Percentiles rank a stretch among this genome's conserved stretches.
These are phyloP conservation scores for Nannizziopsis barbatae DNA, from an alignment of 2,329 filamentous ascomycete genomes.

Conservation along the genomic window DNA sequence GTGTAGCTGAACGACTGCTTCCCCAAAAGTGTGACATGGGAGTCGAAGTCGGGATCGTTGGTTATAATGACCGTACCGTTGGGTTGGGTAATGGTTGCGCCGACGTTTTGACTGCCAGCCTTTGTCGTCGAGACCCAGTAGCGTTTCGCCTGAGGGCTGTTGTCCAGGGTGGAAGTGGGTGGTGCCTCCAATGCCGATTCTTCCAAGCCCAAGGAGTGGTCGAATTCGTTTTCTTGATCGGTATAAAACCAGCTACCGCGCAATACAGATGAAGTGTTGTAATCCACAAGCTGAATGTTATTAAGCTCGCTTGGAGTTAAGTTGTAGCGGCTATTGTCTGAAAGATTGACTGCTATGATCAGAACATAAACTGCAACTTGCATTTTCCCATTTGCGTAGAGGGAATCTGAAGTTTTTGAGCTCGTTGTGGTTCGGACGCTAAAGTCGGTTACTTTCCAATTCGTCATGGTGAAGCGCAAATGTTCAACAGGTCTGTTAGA, in stretches of 20 bases:
- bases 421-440: neutral
- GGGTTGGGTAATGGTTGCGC: neutral
- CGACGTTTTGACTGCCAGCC: neutral
- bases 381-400: neutral
- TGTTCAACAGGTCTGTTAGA: no score
- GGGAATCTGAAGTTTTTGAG: neutral
- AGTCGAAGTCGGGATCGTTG: neutral
- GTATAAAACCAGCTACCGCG: neutral
- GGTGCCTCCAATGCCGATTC: no score
- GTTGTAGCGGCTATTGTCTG: neutral
- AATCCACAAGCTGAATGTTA: neutral
- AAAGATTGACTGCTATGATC: neutral
- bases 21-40: neutral
- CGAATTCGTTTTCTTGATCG: neutral
- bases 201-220: no score
- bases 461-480: no score
- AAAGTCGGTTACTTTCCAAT: neutral
- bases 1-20: neutral
- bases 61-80: neutral
- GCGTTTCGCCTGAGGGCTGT: neutral
- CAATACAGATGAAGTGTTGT: neutral
- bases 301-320: neutral
- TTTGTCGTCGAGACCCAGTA: neutral
- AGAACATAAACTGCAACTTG: neutral
- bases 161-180: no score